Evolutionary conservation across 2,329 filamentous ascomycete genomes (phyloP).

Genomic region (Penicillium digitatum): DNA sequence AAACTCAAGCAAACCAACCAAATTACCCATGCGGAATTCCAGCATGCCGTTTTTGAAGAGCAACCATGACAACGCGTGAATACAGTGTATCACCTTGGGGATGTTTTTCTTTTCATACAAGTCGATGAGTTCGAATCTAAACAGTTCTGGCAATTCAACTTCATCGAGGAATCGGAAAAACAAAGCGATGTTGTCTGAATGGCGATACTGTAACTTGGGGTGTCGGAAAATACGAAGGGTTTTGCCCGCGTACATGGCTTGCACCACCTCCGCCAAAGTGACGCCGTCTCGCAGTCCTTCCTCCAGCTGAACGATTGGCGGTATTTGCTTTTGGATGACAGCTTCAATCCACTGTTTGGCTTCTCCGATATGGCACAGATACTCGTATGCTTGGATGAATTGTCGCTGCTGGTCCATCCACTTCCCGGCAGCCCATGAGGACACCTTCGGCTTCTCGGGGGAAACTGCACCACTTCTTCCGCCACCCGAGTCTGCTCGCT

Average conservation of each 20-base stretch:
- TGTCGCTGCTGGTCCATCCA: slow-evolving; percentile 99
- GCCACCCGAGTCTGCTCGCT: slow-evolving; percentile 59
- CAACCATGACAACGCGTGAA: slow-evolving; percentile 96
- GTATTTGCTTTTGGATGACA: slow-evolving; percentile 77
- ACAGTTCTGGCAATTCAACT: slow-evolving; percentile 87
- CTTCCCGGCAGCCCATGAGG: slow-evolving; percentile 75
- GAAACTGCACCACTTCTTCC: slow-evolving; percentile 47
- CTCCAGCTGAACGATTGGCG: slow-evolving; percentile 88
- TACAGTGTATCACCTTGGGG: slow-evolving; percentile 97
- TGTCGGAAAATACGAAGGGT: slow-evolving; percentile 79
- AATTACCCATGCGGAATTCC: slow-evolving; percentile 91
- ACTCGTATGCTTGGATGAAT: slow-evolving; percentile 95
- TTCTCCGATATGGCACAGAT: slow-evolving; percentile 97
- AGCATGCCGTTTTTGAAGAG: slow-evolving; percentile 92
- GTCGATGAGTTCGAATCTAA: slow-evolving; percentile 94
- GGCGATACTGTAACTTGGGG: slow-evolving; percentile 81
- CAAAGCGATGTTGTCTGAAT: slow-evolving; percentile 95
- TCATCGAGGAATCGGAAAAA: slow-evolving; percentile 94
- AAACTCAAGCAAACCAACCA: slow-evolving; percentile 94
- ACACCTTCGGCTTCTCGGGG: slow-evolving; percentile 52
- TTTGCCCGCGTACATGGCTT: slow-evolving; percentile 75
- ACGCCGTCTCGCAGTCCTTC: slow-evolving; percentile 90
- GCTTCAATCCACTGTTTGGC: slow-evolving; percentile 99
- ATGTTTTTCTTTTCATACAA: slow-evolving; percentile 99
- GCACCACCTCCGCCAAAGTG: slow-evolving; percentile 88